phyloP scores from a whole-genome alignment of 2,329 filamentous ascomycete genomes.

The Aspergillus fijiensis region DNA sequence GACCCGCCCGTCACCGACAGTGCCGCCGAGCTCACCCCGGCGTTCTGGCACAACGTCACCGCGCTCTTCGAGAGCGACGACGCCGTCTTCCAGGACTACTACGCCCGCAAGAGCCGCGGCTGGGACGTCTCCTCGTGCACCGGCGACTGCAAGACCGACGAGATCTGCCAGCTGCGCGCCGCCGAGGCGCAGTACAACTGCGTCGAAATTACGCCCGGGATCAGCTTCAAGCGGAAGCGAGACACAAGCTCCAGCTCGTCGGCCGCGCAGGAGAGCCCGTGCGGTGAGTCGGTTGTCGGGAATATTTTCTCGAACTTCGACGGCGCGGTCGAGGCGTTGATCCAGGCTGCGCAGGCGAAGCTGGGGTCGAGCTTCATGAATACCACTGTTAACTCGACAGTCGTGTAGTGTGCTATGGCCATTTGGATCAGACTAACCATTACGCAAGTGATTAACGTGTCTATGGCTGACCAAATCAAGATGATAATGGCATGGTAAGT shows the following conservation, averaged over 20 bases:
- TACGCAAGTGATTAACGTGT: no score
- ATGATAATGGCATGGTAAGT: no score
- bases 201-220: slow-evolving; percentile 38
- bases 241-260: slow-evolving; percentile 6
- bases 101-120: slow-evolving; percentile 51
- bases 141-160: slow-evolving; percentile 44
- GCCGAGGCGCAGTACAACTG: slow-evolving; percentile 56
- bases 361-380: slow-evolving; percentile 16
- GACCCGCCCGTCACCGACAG: slow-evolving; percentile 36
- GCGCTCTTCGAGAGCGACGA: slow-evolving; percentile 49
- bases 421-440: no score
- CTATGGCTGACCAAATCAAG: no score
- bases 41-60: slow-evolving; percentile 60
- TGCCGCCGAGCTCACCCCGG: slow-evolving; percentile 56
- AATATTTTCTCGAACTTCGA: slow-evolving; percentile 19
- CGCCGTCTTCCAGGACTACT: slow-evolving; percentile 50
- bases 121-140: slow-evolving; percentile 45
- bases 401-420: background rate
- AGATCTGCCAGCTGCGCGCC: slow-evolving; percentile 46
- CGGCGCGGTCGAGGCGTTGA: slow-evolving; percentile 12
- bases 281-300: slow-evolving; percentile 19
- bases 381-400: slow-evolving; percentile 14
- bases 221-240: slow-evolving; percentile 33
- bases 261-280: slow-evolving; percentile 7
- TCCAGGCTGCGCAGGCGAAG: slow-evolving; percentile 13